These are phyloP conservation scores for Tilletiopsis washingtonensis DNA, from an alignment of 1,284 basidiomycete species.

Conservation along the genomic window DNA sequence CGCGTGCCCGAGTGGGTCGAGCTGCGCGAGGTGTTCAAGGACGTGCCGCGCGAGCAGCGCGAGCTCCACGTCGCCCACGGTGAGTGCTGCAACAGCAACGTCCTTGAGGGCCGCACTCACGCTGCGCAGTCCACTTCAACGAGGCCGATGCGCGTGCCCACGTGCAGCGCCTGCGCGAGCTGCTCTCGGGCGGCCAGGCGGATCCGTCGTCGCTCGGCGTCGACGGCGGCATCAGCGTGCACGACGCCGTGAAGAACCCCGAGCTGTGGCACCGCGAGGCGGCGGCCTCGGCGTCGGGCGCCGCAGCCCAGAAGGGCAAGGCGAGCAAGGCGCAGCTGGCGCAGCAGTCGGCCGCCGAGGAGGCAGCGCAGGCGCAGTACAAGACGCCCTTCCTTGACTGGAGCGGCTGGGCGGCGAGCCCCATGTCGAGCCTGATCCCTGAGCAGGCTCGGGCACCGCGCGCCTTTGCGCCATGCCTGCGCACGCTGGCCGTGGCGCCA, in stretches of 20 bases:
- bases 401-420: slow-evolving; percentile 45
- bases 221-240: slow-evolving; percentile 51
- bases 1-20: slow-evolving; percentile 39
- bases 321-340: slow-evolving; percentile 13
- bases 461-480: slow-evolving; percentile 48
- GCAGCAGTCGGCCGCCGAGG: not conserved
- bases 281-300: slow-evolving; percentile 5
- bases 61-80: slow-evolving; percentile 37
- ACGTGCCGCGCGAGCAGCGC: slow-evolving; percentile 27
- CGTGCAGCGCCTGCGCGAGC: slow-evolving; percentile 52
- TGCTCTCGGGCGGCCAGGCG: slow-evolving; percentile 49
- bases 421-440: slow-evolving; percentile 46
- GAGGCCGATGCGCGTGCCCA: slow-evolving; percentile 52
- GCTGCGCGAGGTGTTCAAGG: slow-evolving; percentile 38
- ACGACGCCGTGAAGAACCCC: slow-evolving; percentile 51
- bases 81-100: slow-evolving; percentile 3
- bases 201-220: slow-evolving; percentile 49
- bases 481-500: slow-evolving; percentile 53
- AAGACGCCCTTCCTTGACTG: slow-evolving; percentile 47
- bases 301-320: slow-evolving; percentile 16
- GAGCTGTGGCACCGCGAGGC: slow-evolving; percentile 33
- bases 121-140: slow-evolving; percentile 50
- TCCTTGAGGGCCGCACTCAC: not conserved
- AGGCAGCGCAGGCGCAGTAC: not conserved
- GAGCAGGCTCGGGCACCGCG: slow-evolving; percentile 30